Base-by-base conservation (phyloP, 2,329 filamentous ascomycete genomes). In the Monilinia laxa region DNA sequence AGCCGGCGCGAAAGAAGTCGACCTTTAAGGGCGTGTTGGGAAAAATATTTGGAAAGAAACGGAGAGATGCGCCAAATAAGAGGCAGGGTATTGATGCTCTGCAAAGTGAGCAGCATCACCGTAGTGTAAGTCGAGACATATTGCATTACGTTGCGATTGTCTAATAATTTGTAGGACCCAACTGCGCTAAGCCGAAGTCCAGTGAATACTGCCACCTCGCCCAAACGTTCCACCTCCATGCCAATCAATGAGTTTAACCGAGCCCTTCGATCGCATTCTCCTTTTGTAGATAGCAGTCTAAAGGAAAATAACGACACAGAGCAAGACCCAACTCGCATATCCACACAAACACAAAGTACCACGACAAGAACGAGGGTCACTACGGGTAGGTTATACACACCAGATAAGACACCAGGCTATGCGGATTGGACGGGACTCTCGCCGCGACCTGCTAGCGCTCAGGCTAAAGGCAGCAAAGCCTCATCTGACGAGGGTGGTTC, bases 171-270 rank as follows among this genome's bases (percentile, higher is more conserved):
- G 31, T 62, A 81, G 81, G 80, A 80, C 70, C 79, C 78, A 42
- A 76, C 76, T 58, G 78, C 76, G 53, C 74, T 78, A 64, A 77
- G 70, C 68, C 77, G 73, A 60, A 70, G 69, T 62, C 62, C 69
- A 69, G 53, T 78, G 75, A 58, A 78, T 77, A 62, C 72, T 57
- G 67, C 81, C 81, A 68, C 77, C 80, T 23, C 68, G 28, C 72
- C 73, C 47, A 85, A 87, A 72, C 83, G 85, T 65, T 85, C 86
- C 10, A 80, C 81, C 5, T 88, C 87, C 6, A 72, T 87, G 42
- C 86, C 86, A 11, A 81, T 88, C 62, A 85, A 82, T 56, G 86
- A 89, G 71, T 86, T 83, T 69, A 84, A 87, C 68, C 81, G 83
- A 54, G 86, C 86, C 2, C 74, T 89, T 49, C 81, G 85, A 55